Conservation (phyloP, 2,329 filamentous ascomycete genomes). For the Alternaria triticimaculans region DNA sequence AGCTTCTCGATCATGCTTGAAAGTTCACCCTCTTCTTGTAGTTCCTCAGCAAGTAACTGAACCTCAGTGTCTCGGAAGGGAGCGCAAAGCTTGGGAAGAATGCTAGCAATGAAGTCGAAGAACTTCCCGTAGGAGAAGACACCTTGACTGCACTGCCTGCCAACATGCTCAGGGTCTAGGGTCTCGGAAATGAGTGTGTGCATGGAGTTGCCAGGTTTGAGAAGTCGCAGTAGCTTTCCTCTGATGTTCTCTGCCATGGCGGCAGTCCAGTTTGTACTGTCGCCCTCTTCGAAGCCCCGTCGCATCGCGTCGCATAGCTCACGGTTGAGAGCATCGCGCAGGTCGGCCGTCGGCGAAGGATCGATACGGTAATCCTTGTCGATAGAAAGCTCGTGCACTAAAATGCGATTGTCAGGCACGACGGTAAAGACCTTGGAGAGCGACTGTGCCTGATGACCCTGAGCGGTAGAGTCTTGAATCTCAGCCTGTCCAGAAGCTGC, state of each 20-base stretch:
- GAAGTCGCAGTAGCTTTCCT: conserved; percentile 73
- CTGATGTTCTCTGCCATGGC: conserved; percentile 74
- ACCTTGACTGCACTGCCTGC: conserved; percentile 71
- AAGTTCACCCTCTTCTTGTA: conserved; percentile 53
- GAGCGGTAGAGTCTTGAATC: conserved; percentile 17
- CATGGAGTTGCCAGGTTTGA: conserved; percentile 75
- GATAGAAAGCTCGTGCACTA: conserved; percentile 81
- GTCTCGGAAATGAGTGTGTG: conserved; percentile 77
- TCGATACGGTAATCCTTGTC: conserved; percentile 80
- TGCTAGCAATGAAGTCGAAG: conserved; percentile 75
- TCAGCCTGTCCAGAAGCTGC: conserved; percentile 27
- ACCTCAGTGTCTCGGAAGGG: conserved; percentile 81
- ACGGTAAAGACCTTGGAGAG: conserved; percentile 63
- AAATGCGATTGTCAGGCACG: conserved; percentile 74
- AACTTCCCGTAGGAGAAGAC: conserved; percentile 83
- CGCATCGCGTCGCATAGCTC: conserved; percentile 68
- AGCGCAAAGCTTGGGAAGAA: conserved; percentile 80
- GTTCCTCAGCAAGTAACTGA: conserved; percentile 69
- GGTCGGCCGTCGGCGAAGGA: conserved; percentile 59
- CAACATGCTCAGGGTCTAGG: conserved; percentile 74
- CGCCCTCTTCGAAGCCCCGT: conserved; percentile 66
- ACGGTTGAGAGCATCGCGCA: conserved; percentile 66
- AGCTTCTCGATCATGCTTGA: conserved; percentile 77
- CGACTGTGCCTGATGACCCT: conserved; percentile 52
- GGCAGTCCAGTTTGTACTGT: conserved; percentile 71